Evolutionary conservation across 192 early-diverging fungal species (phyloP).

Genomic region (Oehlia diaphana): DNA sequence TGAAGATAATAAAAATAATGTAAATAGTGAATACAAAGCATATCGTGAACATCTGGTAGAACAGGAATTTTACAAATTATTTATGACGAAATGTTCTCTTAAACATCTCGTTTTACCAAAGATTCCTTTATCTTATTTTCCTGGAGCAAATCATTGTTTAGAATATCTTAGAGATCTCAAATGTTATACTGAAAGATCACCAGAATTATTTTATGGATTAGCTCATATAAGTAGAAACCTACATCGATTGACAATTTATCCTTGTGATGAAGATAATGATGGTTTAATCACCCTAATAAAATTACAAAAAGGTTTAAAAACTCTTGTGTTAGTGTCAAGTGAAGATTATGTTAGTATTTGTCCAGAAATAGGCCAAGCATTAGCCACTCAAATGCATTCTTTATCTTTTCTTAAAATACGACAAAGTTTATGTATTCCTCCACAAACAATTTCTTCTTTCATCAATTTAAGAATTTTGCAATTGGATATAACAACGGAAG

Average conservation of each 20-base stretch:
- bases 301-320: slow-evolving; percentile 13
- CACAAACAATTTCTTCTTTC: not conserved
- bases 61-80: slow-evolving; percentile 18
- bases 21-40: not conserved
- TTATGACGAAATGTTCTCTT: slow-evolving; percentile 2
- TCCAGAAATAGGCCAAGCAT: not conserved
- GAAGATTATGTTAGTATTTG: slow-evolving; percentile 10
- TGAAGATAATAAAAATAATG: not conserved
- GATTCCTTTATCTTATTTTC: slow-evolving; percentile 18
- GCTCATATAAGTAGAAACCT: not conserved
- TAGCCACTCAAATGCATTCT: slow-evolving; percentile 4
- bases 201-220: slow-evolving; percentile 22
- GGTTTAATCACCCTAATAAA: slow-evolving; percentile 8
- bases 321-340: not conserved
- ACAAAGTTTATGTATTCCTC: slow-evolving; percentile 11
- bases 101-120: slow-evolving; percentile 11
- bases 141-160: not conserved
- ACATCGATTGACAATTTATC: slow-evolving; percentile 5
- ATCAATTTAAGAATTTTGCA: slow-evolving; percentile 16
- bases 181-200: slow-evolving; percentile 11
- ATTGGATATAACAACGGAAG: slow-evolving; percentile 6
- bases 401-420: slow-evolving; percentile 3
- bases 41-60: slow-evolving; percentile 7
- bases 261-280: slow-evolving; percentile 9
- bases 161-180: not conserved